Conservation (phyloP, 805 yeast species). For the Pichia sporocuriosa region DNA sequence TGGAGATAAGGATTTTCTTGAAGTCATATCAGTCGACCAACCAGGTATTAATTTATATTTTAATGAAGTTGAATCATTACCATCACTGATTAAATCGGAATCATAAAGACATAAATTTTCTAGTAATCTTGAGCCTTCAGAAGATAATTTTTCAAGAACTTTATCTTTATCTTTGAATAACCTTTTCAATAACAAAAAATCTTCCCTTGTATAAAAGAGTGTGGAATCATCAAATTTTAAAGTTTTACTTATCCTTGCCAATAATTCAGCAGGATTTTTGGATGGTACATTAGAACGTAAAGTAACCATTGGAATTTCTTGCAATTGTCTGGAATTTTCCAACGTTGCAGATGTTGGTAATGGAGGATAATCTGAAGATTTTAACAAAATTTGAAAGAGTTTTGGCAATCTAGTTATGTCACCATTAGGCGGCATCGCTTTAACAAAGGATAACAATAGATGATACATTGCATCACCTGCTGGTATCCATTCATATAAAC, state of each 20-base stretch:
- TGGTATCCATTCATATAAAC: conserved; percentile 68
- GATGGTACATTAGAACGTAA: conserved; percentile 37
- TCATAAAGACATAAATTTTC: conserved; percentile 31
- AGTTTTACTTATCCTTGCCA: conserved; percentile 50
- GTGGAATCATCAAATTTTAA: conserved; percentile 66
- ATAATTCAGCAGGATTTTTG: conserved; percentile 48
- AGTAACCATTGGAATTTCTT: conserved; percentile 33
- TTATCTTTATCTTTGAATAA: conserved; percentile 54
- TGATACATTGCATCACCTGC: conserved; percentile 86
- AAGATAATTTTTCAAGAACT: conserved; percentile 58
- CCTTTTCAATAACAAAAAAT: conserved; percentile 65
- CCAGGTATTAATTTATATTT: conserved; percentile 29
- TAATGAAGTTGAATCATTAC: conserved; percentile 22
- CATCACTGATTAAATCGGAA: conserved; percentile 34
- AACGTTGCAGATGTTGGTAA: conserved; percentile 27
- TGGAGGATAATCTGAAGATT: conserved; percentile 74
- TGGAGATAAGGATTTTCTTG: conserved; percentile 11
- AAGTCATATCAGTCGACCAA: conserved; percentile 31
- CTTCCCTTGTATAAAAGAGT: conserved; percentile 67
- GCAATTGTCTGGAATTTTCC: conserved; percentile 21
- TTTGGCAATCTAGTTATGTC: conserved; percentile 52
- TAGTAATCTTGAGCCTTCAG: conserved; percentile 61
- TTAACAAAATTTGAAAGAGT: conserved; percentile 56
- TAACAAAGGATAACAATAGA: conserved; percentile 63
- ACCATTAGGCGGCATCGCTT: conserved; percentile 67